Percentiles rank a stretch among this genome's conserved stretches.
Conservation (phyloP, 106 monocot genomes). For the Xerophyta viscosa region DNA sequence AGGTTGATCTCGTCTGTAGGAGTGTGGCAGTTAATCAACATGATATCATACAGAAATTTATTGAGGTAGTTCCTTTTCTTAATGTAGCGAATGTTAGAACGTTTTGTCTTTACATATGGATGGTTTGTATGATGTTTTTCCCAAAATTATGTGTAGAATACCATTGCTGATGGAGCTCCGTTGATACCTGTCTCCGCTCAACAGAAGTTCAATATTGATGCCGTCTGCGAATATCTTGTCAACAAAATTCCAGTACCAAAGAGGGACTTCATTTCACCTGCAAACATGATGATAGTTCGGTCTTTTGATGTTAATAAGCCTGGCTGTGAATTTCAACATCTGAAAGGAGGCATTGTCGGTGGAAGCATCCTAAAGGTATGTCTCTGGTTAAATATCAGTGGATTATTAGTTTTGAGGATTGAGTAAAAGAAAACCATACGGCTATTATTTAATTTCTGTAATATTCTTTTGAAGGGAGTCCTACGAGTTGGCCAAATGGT, state of each 20-base stretch:
- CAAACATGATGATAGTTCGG: constrained; percentile 93
- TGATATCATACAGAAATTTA: constrained; percentile 85
- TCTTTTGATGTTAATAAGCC: constrained; percentile 98
- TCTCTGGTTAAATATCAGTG: no score
- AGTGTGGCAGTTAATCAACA: constrained; percentile 90
- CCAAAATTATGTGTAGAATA: constrained; percentile 44
- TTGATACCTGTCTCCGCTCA: constrained; percentile 94
- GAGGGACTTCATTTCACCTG: constrained; percentile 68
- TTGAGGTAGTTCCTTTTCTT: constrained; percentile 63
- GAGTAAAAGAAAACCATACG: no score
- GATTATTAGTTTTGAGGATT: no score
- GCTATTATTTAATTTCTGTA: no score
- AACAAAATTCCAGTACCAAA: constrained; percentile 85
- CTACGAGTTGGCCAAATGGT: constrained; percentile 81
- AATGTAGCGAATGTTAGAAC: no score
- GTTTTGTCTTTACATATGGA: no score
- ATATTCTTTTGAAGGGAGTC: constrained; percentile 61
- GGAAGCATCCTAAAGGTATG: constrained; percentile 85
- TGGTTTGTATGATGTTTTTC: no score
- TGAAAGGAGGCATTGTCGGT: constrained; percentile 87
- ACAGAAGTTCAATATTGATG: constrained; percentile 90
- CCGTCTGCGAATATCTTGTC: constrained; percentile 85
- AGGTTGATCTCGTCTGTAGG: constrained; percentile 92
- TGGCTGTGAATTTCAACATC: constrained; percentile 92
- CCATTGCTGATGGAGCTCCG: constrained; percentile 83